Base-by-base conservation (phyloP, 768 basidiomycete species). In the Calocybe cyanea region DNA sequence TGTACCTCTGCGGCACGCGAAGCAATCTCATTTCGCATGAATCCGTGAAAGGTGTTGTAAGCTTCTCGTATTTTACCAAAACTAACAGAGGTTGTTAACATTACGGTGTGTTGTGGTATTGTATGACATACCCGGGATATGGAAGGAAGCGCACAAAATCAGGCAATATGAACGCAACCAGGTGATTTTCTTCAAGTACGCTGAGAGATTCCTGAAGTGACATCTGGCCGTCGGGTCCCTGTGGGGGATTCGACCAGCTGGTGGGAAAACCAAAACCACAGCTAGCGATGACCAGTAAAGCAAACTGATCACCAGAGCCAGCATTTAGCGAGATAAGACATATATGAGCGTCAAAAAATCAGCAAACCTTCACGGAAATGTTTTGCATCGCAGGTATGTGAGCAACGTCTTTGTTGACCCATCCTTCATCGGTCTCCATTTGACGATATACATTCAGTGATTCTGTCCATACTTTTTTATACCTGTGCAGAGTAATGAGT, bases 251-350 rank as follows among this genome's bases (percentile, higher is more conserved):
- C 9, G 49, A 52, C 73, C 72, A 75, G 21, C 59, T 58, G 38
- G 70, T 67, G 1, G 61, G 48, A 30, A 76, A 65, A 4, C 74
- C 75, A 35, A 75, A 74, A 0, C 69, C 73, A 47, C 74, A 75
- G 40, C 57, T 65, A 8, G 65, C 67, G 18, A 77, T 65, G 6
- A 74, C 51, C 15, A 74, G 52, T 10, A 75, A 63, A 3, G 73
- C 67, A 32, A 71, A 46, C 73, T 75, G 14, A 7, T 14, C 7
- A 31, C 23, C 14, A 40, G 14, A 34, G 13, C n/a, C n/a, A n/a
- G 25, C 25, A 6, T 5, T 28, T 7, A 18, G 15, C 4, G 14
- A 38, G 7, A n/a, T n/a, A 19, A 14, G 23, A 15, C 11, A 32
- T 23, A 42, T 15, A 7, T n/a, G 25, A 9, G 36, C 20, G n/a